Evolutionary conservation across 179 eudicot genomes (phyloP), one percentile per base, ranked within the genome.

Genomic region (Drosera spatulata): DNA sequence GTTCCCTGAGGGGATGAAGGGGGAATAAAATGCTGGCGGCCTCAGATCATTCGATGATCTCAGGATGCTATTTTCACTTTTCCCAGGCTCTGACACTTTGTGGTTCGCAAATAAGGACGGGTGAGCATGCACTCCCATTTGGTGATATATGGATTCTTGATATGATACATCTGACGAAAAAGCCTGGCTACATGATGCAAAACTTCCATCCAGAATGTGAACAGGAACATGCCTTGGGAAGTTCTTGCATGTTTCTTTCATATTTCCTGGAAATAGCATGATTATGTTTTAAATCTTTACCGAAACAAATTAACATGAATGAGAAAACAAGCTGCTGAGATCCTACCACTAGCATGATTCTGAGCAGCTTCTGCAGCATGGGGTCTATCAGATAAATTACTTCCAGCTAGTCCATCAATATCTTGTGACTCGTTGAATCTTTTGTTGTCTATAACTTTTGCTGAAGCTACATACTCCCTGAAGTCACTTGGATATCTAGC

Each of bases 211-310:
- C 60, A 93, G 81, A 73, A 93, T 82, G 55, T 89, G 99, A 61
- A 93, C 83, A 22, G 94, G 86, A 60, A 83, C 87, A 63, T 85
- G 93, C 69, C 86, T 77, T 10, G 97, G 95, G 52, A 75, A 84
- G 65, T 59, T 74, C 61, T 78, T 77, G 12, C 73, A 67, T 11
- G 78, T 71, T 63, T 79, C 82, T 65, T 62, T 64, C 55, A 76
- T 85, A 67, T 64, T 69, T 54, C 67, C 74, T 60, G 73, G 57
- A 10, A 70, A 68, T 44, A 61, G 51, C 42, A 51, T 62, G 58
- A 58, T n/a, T 51, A 51, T 51, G 3, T 6, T 12, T 6, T 38
- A 12, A 39, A 38, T 10, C 12, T 22, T 22, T 22, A 22, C 33
- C 1, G 33, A 22, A 22, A 22, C 33, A 22, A 22, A 22, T 22